A percentile compares a stretch with the other conserved stretches of the same genome.
Evolutionary conservation across 768 basidiomycete genomes (phyloP).

Genomic region (Boletus eberwhitei): DNA sequence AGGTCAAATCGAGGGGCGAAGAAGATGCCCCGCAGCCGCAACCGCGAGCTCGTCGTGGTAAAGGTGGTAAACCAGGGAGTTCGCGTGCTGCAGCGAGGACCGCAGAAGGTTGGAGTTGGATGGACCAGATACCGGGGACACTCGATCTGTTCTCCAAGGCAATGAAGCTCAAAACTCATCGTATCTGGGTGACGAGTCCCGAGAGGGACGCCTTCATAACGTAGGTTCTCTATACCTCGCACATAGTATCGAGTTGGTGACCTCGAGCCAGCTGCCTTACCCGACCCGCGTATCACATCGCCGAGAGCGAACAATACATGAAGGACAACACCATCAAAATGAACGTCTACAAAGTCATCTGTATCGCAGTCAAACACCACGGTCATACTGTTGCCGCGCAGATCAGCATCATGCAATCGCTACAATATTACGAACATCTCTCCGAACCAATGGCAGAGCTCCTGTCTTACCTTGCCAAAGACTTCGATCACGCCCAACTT

Average conservation of each 20-base stretch:
- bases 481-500: slow-evolving; percentile 86
- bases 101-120: slow-evolving; percentile 67
- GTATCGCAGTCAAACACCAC: slow-evolving; percentile 88
- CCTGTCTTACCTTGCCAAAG: slow-evolving; percentile 70
- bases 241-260: neutral
- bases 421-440: slow-evolving; percentile 94
- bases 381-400: slow-evolving; percentile 81
- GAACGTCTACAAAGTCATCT: slow-evolving; percentile 85
- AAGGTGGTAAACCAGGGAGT: slow-evolving; percentile 53
- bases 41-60: slow-evolving; percentile 52
- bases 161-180: slow-evolving; percentile 61
- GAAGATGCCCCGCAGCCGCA: slow-evolving; percentile 44
- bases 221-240: slow-evolving; percentile 28
- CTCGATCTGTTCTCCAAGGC: slow-evolving; percentile 72
- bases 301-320: slow-evolving; percentile 86
- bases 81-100: slow-evolving; percentile 41
- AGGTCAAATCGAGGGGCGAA: slow-evolving; percentile 55
- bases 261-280: slow-evolving; percentile 68
- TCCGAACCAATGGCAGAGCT: slow-evolving; percentile 94
- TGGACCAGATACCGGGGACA: slow-evolving; percentile 66
- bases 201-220: slow-evolving; percentile 85
- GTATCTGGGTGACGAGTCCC: slow-evolving; percentile 87
- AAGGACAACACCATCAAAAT: slow-evolving; percentile 68
- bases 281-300: slow-evolving; percentile 81
- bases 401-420: slow-evolving; percentile 83